Evolutionary conservation across 768 basidiomycete genomes (phyloP).

Genomic region (Leccinellum rugosiceps): DNA sequence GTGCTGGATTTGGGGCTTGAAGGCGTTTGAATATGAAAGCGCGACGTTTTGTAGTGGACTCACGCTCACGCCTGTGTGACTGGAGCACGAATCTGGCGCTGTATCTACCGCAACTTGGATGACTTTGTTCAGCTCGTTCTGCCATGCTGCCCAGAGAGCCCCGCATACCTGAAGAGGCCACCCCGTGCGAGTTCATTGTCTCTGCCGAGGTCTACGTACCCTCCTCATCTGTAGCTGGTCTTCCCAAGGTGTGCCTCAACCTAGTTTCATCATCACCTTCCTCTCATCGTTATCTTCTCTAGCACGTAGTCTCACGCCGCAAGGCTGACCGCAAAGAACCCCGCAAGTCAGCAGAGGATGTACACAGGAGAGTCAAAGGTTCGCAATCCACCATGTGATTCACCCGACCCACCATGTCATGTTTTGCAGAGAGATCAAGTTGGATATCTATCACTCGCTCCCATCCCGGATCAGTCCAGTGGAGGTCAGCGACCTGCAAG

Average conservation of each 20-base stretch:
- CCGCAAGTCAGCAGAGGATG: slow-evolving; percentile 41
- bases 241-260: slow-evolving; percentile 52
- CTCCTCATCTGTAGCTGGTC: slow-evolving; percentile 42
- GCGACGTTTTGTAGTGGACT: background rate
- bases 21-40: background rate
- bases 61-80: background rate
- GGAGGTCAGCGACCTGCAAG: slow-evolving; percentile 72
- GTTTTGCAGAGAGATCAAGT: slow-evolving; percentile 59
- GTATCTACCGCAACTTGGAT: background rate
- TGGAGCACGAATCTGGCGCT: background rate
- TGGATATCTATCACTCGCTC: slow-evolving; percentile 63
- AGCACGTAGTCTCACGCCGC: slow-evolving; percentile 50
- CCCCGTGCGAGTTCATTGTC: slow-evolving; percentile 52
- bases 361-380: slow-evolving; percentile 61
- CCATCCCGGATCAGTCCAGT: slow-evolving; percentile 52
- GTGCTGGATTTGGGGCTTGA: slow-evolving; percentile 4
- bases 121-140: background rate
- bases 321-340: slow-evolving; percentile 51
- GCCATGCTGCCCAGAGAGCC: slow-evolving; percentile 14
- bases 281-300: slow-evolving; percentile 13
- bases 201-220: slow-evolving; percentile 63
- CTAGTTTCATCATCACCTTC: background rate
- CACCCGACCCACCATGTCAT: background rate
- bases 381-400: slow-evolving; percentile 5
- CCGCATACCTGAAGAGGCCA: slow-evolving; percentile 3